Conservation (phyloP, 2,329 filamentous ascomycete genomes). For the Aspergillus uvarum region DNA sequence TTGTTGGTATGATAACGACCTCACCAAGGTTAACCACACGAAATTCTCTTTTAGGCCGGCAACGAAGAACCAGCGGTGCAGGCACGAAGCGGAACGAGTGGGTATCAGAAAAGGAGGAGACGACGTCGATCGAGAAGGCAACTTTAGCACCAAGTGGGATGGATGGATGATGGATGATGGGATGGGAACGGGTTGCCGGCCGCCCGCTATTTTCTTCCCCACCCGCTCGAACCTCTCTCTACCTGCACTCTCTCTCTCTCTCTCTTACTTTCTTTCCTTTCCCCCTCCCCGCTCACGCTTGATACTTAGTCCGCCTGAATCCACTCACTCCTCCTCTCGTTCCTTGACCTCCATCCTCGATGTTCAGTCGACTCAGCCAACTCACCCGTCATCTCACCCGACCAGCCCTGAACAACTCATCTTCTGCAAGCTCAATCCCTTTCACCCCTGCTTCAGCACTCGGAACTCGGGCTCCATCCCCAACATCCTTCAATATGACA, state of each 20-base stretch:
- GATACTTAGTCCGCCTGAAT: constrained; percentile 5
- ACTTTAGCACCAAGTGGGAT: constrained; percentile 10
- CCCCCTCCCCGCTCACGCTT: constrained; percentile 5
- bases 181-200: background rate
- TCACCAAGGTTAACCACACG: no score
- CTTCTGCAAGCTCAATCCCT: constrained; percentile 21
- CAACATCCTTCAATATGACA: constrained; percentile 39
- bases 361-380: constrained; percentile 76
- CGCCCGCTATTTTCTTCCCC: constrained; percentile 8
- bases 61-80: background rate
- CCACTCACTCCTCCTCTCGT: constrained; percentile 5
- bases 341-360: constrained; percentile 36
- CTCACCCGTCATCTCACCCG: constrained; percentile 69
- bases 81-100: background rate
- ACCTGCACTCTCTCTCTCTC: constrained; percentile 11
- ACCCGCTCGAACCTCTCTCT: constrained; percentile 15
- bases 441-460: constrained; percentile 14
- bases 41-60: background rate
- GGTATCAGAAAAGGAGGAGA: background rate
- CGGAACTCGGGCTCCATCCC: background rate
- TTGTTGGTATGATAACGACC: background rate
- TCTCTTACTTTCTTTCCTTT: constrained; percentile 9
- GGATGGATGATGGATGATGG: background rate
- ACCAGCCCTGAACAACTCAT: constrained; percentile 56
- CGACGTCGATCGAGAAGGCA: constrained; percentile 1